Conservation (phyloP, 2,329 filamentous ascomycete genomes). For the Neonectria ditissima region DNA sequence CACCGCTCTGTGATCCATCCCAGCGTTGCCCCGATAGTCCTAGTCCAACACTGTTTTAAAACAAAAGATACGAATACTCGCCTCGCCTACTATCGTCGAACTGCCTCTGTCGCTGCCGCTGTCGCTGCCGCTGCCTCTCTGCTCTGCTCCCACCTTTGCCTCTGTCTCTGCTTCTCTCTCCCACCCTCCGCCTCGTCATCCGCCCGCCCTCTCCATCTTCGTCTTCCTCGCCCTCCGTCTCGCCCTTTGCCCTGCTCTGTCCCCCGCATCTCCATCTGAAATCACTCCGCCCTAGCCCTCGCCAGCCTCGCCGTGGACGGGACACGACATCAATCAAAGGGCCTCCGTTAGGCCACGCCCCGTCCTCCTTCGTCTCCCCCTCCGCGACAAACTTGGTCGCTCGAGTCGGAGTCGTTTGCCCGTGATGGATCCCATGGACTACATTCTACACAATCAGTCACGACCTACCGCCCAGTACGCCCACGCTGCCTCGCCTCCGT, state of each 20-base stretch:
- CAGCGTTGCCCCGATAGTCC: conserved; percentile 46
- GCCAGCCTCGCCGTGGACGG: conserved; percentile 15
- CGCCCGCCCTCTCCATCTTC: not conserved
- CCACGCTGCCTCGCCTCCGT: conserved; percentile 42
- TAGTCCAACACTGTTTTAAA: conserved; percentile 42
- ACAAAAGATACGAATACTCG: conserved; percentile 40
- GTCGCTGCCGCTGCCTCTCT: conserved; percentile 2
- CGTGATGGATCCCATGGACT: conserved; percentile 47
- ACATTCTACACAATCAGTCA: conserved; percentile 38
- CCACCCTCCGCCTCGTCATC: no score
- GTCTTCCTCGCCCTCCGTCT: conserved; percentile 4
- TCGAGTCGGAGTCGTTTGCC: conserved; percentile 15
- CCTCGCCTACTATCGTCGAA: conserved; percentile 32
- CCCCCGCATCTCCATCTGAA: conserved; percentile 4
- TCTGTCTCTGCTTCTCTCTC: not conserved
- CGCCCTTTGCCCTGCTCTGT: not conserved
- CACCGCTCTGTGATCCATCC: conserved; percentile 42
- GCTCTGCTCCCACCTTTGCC: conserved; percentile 6
- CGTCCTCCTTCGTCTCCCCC: not conserved
- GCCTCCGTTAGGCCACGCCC: conserved; percentile 10
- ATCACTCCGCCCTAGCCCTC: not conserved
- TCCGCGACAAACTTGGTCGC: conserved; percentile 4
- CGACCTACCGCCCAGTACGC: conserved; percentile 42
- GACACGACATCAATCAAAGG: conserved; percentile 13
- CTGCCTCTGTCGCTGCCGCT: conserved; percentile 19